A percentile compares a stretch with the other conserved stretches of the same genome.
Conservation (phyloP, 2,329 filamentous ascomycete genomes). For the Corynespora cassiicola region DNA sequence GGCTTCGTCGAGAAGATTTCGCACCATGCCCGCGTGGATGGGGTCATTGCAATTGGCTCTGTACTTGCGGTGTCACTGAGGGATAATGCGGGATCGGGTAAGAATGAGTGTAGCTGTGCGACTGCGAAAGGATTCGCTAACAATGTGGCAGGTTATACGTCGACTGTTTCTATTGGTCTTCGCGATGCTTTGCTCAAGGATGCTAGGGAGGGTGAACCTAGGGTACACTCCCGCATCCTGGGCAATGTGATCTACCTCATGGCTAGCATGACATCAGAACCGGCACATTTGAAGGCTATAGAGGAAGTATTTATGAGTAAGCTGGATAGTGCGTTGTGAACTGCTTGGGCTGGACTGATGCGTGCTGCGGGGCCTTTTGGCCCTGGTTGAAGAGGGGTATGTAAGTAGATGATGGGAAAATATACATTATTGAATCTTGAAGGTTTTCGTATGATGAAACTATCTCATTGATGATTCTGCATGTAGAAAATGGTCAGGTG, state of each 20-base stretch:
- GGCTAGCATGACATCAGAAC: constrained; percentile 53
- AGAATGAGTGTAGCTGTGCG: no score
- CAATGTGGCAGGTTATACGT: constrained; percentile 58
- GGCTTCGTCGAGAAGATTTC: constrained; percentile 67
- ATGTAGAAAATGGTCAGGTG: no score
- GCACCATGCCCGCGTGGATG: constrained; percentile 61
- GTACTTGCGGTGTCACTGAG: constrained; percentile 71
- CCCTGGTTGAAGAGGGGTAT: no score
- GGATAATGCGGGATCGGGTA: constrained; percentile 56
- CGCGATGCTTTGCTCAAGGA: constrained; percentile 57
- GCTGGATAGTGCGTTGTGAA: constrained; percentile 6
- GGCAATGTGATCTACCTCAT: constrained; percentile 69
- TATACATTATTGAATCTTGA: no score
- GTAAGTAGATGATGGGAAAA: no score
- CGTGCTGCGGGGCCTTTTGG: no score
- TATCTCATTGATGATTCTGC: no score
- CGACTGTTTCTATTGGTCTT: constrained; percentile 60
- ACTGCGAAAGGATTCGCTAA: no score
- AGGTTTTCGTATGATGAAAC: no score
- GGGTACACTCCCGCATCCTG: constrained; percentile 65
- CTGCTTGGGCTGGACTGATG: no score
- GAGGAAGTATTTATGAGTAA: constrained; percentile 28
- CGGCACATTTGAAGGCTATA: constrained; percentile 19
- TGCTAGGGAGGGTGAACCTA: constrained; percentile 44
- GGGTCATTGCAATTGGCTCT: constrained; percentile 76